Base-by-base conservation (phyloP, 129 eudicot species). In the Kitagawia praeruptora region DNA sequence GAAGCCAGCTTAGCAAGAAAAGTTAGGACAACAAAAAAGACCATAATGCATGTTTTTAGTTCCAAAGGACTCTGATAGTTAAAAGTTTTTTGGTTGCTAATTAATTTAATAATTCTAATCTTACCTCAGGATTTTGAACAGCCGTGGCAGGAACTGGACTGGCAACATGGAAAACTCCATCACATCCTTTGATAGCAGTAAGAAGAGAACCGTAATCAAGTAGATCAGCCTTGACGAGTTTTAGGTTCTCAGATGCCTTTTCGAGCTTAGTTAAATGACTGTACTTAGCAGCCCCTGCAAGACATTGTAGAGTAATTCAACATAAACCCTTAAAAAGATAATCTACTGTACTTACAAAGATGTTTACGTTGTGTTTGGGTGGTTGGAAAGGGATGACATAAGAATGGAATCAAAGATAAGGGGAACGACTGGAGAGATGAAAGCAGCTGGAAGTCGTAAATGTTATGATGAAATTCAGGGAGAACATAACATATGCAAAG, bases 151-250 rank as follows among this genome's bases (percentile, higher is more conserved):
- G 95, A 79, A 89, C 95, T 25, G 98, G 98, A 84, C 91, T 79
- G 74, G 98, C 98, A 25, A 91, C 89, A 81, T 93, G 98, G 79
- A 93, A 93, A 19, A 91, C 93, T 42, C 96, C 98, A 58, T 80
- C 73, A 75, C 98, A 93, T 51, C 97, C 96, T 56, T 34, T 77
- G 47, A 91, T 86, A 63, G 97, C 97, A 64, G 86, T 79, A 61
- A 70, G 56, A 63, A 93, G 80, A 12, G 98, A 89, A 82, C 78
- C 79, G n/a, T 78, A 89, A 78, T 93, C 90, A 4, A 93, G 90
- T 78, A 93, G 88, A 75, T 93, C 93, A 21, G 93, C 98, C 83
- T 88, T 89, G 70, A 89, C 77, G 45, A 93, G 88, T 81, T 82
- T 93, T 79, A 93, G 87, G 40, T 88, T 88, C 75, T 87, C 91